These are phyloP conservation scores for Begonia peltatifolia DNA, from an alignment of 306 rosid species.

Conservation along the genomic window DNA sequence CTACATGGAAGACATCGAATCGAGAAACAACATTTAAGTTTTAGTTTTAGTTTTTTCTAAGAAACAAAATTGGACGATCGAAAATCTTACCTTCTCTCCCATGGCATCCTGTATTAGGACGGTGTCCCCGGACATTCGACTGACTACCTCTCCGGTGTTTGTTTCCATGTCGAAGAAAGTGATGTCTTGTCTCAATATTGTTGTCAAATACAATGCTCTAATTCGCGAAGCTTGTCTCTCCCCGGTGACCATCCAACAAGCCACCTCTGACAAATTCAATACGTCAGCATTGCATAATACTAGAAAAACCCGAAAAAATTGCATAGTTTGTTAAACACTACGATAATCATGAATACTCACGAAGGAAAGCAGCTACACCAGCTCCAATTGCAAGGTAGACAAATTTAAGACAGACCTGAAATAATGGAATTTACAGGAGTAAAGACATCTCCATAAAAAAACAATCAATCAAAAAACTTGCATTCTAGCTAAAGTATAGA, in stretches of 20 bases:
- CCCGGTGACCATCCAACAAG: conserved; percentile 23
- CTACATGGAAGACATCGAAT: too few relatives aligned
- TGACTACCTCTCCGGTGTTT: conserved; percentile 16
- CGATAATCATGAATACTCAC: conserved; percentile 22
- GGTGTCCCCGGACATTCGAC: conserved; percentile 21
- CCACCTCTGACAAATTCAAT: conserved; percentile 11
- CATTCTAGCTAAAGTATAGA: too few relatives aligned
- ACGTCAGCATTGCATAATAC: not conserved
- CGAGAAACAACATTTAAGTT: too few relatives aligned
- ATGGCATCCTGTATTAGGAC: conserved; percentile 20
- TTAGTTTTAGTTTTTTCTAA: not conserved
- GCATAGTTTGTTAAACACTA: not conserved
- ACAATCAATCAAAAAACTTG: too few relatives aligned
- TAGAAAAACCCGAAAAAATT: not conserved
- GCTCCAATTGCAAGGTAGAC: conserved; percentile 55
- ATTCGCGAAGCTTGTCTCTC: conserved; percentile 19
- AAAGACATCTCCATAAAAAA: too few relatives aligned
- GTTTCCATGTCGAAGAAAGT: conserved; percentile 17
- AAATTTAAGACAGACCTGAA: conserved; percentile 37
- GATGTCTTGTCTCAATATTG: conserved; percentile 18
- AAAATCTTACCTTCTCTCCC: conserved; percentile 19
- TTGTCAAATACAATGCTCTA: conserved; percentile 11
- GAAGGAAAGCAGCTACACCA: conserved; percentile 33
- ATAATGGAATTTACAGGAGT: too few relatives aligned
- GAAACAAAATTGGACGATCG: not conserved